phyloP scores from a whole-genome alignment of 2,329 filamentous ascomycete genomes.

The Chaetomium sp. region DNA sequence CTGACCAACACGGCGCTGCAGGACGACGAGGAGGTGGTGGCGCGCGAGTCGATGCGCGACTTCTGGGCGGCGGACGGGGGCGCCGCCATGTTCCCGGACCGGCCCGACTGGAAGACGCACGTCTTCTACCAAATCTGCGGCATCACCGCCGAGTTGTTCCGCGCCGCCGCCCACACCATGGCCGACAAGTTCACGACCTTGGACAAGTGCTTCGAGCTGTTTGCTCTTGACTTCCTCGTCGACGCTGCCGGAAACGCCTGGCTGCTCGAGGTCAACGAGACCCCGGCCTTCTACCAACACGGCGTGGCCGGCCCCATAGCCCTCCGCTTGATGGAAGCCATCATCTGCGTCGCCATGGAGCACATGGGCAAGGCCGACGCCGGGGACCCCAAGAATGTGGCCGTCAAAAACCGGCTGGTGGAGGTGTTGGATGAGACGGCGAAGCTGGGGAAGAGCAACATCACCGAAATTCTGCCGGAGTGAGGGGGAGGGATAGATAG shows the following conservation, averaged over 20 bases:
- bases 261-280: conserved; percentile 45
- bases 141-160: conserved; percentile 41
- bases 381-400: conserved; percentile 24
- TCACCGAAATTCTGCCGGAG: conserved; percentile 36
- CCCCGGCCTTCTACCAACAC: conserved; percentile 44
- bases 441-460: conserved; percentile 38
- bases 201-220: conserved; percentile 45
- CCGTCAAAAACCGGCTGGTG: conserved; percentile 32
- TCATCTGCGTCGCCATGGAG: conserved; percentile 41
- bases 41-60: conserved; percentile 41
- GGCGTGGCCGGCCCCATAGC: conserved; percentile 42
- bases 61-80: conserved; percentile 38
- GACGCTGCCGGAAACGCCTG: conserved; percentile 40
- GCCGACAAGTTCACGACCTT: conserved; percentile 44
- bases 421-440: conserved; percentile 38
- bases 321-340: conserved; percentile 42
- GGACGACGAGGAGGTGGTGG: conserved; percentile 40
- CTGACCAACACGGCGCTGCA: conserved; percentile 45
- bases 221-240: conserved; percentile 43
- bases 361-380: conserved; percentile 38
- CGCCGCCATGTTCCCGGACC: conserved; percentile 32
- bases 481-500: neutral
- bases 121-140: conserved; percentile 43
- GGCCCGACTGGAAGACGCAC: conserved; percentile 39
- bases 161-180: conserved; percentile 44